These are phyloP conservation scores for Aspergillus sp. DNA, from an alignment of 2,329 filamentous ascomycete genomes.

Conservation along the genomic window DNA sequence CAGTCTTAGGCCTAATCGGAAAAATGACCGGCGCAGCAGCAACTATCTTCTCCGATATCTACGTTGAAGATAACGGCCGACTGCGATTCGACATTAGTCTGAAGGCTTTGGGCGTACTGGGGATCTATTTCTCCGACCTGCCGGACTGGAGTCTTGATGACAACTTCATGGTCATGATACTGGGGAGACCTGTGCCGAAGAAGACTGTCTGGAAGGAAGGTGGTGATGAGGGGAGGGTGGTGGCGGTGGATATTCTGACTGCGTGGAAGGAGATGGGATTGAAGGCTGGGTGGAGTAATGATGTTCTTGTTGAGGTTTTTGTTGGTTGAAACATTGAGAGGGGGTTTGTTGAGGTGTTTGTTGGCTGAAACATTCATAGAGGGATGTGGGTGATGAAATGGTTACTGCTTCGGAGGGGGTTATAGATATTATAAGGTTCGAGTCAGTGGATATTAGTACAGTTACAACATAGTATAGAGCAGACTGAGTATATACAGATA, in stretches of 20 bases:
- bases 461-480: too few species aligned
- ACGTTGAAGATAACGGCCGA: slow-evolving; percentile 60
- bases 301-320: slow-evolving; percentile 69
- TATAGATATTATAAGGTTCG: too few species aligned
- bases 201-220: slow-evolving; percentile 61
- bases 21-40: slow-evolving; percentile 92
- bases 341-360: slow-evolving; percentile 62
- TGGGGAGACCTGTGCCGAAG: slow-evolving; percentile 68
- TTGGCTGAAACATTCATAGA: slow-evolving; percentile 28
- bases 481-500: too few species aligned
- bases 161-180: slow-evolving; percentile 74
- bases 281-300: slow-evolving; percentile 75
- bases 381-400: too few species aligned
- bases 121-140: slow-evolving; percentile 75
- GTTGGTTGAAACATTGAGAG: slow-evolving; percentile 30
- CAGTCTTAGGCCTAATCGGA: slow-evolving; percentile 74
- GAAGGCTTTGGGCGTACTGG: slow-evolving; percentile 74
- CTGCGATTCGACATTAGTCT: slow-evolving; percentile 68
- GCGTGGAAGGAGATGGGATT: slow-evolving; percentile 78
- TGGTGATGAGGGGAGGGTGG: slow-evolving; percentile 55
- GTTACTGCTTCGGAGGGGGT: too few species aligned
- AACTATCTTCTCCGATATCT: slow-evolving; percentile 64
- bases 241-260: slow-evolving; percentile 73
- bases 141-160: slow-evolving; percentile 60
- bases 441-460: too few species aligned